Base-by-base conservation (phyloP, 1,284 basidiomycete species). In the Xanthoconium separans region DNA sequence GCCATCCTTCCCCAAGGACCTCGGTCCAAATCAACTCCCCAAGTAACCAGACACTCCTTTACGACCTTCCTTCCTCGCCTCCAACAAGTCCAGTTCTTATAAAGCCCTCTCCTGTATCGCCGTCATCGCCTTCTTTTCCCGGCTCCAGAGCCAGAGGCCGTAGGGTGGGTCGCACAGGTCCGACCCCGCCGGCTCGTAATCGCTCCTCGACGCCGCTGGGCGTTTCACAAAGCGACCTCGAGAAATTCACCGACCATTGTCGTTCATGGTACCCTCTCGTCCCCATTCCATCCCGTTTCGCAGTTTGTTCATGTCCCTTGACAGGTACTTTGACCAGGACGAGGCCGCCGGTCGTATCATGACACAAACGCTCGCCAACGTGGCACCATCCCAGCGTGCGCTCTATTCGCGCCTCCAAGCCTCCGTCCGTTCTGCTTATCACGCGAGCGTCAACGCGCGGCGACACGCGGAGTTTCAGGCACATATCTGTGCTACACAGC, bases 321-420 rank as follows among this genome's bases (percentile, higher is more conserved):
- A 43, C 60, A 91, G 89, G 88, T 91, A 89, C 69, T 91, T 83
- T 68, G 74, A 83, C 57, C 89, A 91, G 68, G 85, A 90, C 64
- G 84, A 89, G 63, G 77, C 82, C 59, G 79, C 88, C 29, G 85
- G 88, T 30, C 81, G 82, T 49, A 72, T 77, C 53, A 89, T 91
- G 85, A 87, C 87, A n/a, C 84, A 89, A 61, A 89, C 82, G 6
- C 73, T 91, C 49, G 77, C 86, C 41, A 85, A 81, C 37, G 77
- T 90, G n/a, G 83, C 84, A n/a, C 80, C 87, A 9, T 83, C 85
- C 1, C 87, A 91, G 59, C 82, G 87, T 50, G 87, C 89, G 18
- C 84, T 88, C 2, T 91, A 85, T 65, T 83, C 87, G 31, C 82
- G 87, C 56, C 70, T 91, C 43, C 89, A 91, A 65, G 84, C 89